These are phyloP conservation scores for Solanum pinnatisectum DNA, from an alignment of 257 asterid species.

Conservation along the genomic window DNA sequence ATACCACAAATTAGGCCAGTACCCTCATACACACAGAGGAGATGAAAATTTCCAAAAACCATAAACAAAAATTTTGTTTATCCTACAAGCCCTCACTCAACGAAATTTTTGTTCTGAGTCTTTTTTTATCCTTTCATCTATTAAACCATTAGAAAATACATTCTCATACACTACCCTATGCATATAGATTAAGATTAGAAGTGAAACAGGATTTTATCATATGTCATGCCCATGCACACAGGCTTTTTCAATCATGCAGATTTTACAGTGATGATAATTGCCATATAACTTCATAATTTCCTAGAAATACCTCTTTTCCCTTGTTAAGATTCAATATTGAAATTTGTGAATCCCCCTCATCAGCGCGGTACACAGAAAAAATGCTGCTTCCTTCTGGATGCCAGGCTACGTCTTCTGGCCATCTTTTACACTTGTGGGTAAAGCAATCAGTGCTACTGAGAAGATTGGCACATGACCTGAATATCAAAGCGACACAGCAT, in stretches of 20 bases:
- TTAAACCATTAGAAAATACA: not conserved
- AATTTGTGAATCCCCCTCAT: conserved; percentile 74
- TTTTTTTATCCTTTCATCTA: not conserved
- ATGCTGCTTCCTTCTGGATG: conserved; percentile 74
- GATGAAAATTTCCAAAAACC: not conserved
- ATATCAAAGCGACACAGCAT: not conserved
- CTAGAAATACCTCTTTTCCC: conserved; percentile 44
- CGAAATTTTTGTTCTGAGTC: not conserved
- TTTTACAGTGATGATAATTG: not conserved
- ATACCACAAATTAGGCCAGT: not conserved
- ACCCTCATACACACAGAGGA: not conserved
- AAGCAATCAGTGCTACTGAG: conserved; percentile 58
- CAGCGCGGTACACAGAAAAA: conserved; percentile 74
- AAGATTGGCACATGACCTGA: conserved; percentile 64
- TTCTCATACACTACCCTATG: not conserved
- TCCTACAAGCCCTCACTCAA: not conserved
- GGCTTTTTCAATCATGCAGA: not conserved
- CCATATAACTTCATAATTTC: not conserved
- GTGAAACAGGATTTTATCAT: not conserved
- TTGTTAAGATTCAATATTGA: conserved; percentile 58
- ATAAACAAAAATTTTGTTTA: not conserved
- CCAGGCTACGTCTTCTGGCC: conserved; percentile 99
- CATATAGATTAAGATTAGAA: not conserved
- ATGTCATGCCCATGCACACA: not conserved
- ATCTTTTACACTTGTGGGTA: conserved; percentile 67